Evolutionary conservation across 2,329 filamentous ascomycete species (phyloP).

Genomic region (Neobulgaria alba): DNA sequence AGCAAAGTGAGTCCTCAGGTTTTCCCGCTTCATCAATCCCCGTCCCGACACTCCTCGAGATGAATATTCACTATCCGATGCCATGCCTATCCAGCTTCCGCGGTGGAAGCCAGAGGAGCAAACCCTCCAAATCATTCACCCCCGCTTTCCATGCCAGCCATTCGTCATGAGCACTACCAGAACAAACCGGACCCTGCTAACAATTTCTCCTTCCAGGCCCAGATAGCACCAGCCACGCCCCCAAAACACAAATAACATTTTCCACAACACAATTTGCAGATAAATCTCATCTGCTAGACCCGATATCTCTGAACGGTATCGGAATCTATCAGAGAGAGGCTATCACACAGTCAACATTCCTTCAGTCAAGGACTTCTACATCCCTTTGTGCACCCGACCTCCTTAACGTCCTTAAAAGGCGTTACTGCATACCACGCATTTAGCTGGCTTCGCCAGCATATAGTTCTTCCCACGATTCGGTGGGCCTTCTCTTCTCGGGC

Average conservation of each 20-base stretch:
- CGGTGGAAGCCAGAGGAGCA: no score
- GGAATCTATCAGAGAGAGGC: slow-evolving; percentile 65
- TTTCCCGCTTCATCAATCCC: slow-evolving; percentile 3
- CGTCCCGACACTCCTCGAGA: no score
- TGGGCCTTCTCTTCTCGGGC: slow-evolving; percentile 97
- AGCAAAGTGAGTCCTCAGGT: slow-evolving; percentile 61
- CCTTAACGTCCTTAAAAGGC: slow-evolving; percentile 77
- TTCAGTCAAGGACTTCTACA: slow-evolving; percentile 22
- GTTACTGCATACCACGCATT: slow-evolving; percentile 47
- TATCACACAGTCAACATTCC: slow-evolving; percentile 32
- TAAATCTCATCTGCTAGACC: slow-evolving; percentile 68
- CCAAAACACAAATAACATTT: slow-evolving; percentile 23
- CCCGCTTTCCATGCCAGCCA: no score
- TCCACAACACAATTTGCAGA: slow-evolving; percentile 38
- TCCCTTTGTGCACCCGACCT: slow-evolving; percentile 75
- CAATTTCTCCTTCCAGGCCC: slow-evolving; percentile 35
- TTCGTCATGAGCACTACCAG: no score
- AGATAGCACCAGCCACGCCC: slow-evolving; percentile 50
- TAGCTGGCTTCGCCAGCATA: slow-evolving; percentile 86
- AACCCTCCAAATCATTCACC: no score
- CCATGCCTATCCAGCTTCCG: no score
- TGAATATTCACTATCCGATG: no score
- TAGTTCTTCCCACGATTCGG: slow-evolving; percentile 52
- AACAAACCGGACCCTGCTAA: no score
- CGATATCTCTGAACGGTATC: slow-evolving; percentile 80